phyloP scores from a whole-genome alignment of 2,329 filamentous ascomycete species.

The Xylariaceae sp. region DNA sequence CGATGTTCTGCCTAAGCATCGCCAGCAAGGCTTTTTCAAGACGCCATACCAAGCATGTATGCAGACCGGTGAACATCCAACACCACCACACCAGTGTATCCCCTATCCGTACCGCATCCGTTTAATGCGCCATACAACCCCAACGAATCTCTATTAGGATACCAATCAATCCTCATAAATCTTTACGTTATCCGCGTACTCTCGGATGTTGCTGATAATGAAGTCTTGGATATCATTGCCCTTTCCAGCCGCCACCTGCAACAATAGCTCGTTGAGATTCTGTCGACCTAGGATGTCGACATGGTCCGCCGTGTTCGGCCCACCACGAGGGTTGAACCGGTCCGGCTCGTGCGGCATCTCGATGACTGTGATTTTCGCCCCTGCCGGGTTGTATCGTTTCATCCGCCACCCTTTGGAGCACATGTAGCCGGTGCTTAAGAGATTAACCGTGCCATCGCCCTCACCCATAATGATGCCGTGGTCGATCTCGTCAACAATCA shows the following conservation, averaged over 20 bases:
- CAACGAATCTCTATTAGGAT: neutral
- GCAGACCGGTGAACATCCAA: slow-evolving; percentile 4
- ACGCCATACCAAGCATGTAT: neutral
- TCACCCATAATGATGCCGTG: slow-evolving; percentile 94
- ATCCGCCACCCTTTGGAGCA: slow-evolving; percentile 92
- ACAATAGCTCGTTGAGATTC: slow-evolving; percentile 83
- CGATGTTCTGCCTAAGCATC: slow-evolving; percentile 2
- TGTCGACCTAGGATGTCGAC: slow-evolving; percentile 92
- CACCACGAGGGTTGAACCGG: slow-evolving; percentile 76
- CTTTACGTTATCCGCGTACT: slow-evolving; percentile 80
- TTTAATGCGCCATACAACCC: slow-evolving; percentile 1
- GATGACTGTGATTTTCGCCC: slow-evolving; percentile 73
- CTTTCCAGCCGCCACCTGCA: slow-evolving; percentile 79
- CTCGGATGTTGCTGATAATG: slow-evolving; percentile 73
- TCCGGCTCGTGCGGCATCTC: slow-evolving; percentile 98
- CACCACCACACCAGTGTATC: slow-evolving; percentile 4
- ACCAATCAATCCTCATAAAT: slow-evolving; percentile 58
- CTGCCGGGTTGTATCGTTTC: slow-evolving; percentile 87
- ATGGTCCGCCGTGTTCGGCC: slow-evolving; percentile 75
- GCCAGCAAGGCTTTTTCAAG: neutral
- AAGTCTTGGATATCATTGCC: slow-evolving; percentile 74
- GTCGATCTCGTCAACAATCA: slow-evolving; percentile 61
- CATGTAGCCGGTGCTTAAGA: slow-evolving; percentile 95
- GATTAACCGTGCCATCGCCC: slow-evolving; percentile 90
- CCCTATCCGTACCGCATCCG: slow-evolving; percentile 8